A percentile compares a stretch with the other conserved stretches of the same genome.
These are phyloP conservation scores for Canna indica DNA, from an alignment of 176 grass and related monocot genomes.

Conservation along the genomic window DNA sequence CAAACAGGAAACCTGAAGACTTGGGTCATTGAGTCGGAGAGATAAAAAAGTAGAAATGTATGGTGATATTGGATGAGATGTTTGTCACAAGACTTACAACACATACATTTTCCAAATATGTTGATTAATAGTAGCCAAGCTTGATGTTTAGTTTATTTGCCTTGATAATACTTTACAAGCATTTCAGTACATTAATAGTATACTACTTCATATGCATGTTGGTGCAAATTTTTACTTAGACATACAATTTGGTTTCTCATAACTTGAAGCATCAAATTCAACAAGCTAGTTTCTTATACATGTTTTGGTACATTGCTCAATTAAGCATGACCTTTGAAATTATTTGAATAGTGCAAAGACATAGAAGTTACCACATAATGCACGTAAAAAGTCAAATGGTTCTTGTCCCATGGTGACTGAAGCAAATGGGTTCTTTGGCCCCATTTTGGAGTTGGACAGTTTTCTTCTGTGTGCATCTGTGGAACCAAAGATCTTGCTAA, in stretches of 20 bases:
- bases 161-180: neutral
- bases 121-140: neutral
- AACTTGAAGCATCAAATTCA: neutral
- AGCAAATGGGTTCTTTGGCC: constrained; percentile 6
- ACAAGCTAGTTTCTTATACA: neutral
- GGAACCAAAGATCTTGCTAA: neutral
- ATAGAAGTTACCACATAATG: constrained; percentile 16
- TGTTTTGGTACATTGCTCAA: neutral
- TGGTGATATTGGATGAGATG: neutral
- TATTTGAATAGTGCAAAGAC: neutral
- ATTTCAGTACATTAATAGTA: neutral
- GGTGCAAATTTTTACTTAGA: neutral
- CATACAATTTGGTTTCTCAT: neutral
- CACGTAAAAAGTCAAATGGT: constrained; percentile 21
- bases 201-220: neutral
- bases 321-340: neutral
- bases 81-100: neutral
- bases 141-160: too few species aligned
- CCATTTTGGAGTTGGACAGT: neutral
- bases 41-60: too few species aligned
- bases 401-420: constrained; percentile 10
- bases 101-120: neutral
- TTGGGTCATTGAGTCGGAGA: too few species aligned
- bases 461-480: constrained; percentile 3
- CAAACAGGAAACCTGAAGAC: neutral